These are phyloP conservation scores for Fonsecaea nubica DNA, from an alignment of 2,329 filamentous ascomycete genomes.

Conservation along the genomic window DNA sequence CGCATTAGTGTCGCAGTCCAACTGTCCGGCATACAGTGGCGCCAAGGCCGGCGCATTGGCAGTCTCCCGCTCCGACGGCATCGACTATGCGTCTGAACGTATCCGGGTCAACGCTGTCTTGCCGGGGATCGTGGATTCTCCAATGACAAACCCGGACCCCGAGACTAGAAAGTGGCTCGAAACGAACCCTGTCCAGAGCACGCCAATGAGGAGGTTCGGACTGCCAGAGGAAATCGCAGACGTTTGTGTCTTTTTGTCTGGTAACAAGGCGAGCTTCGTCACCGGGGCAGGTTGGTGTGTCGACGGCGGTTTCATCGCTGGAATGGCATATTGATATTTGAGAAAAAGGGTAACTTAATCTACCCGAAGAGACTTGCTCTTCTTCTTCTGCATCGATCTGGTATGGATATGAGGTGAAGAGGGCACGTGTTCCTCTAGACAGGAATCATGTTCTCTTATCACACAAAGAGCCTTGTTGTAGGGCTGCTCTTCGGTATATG, in stretches of 20 bases:
- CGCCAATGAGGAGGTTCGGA: slow-evolving; percentile 45
- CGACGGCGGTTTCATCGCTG: slow-evolving; percentile 23
- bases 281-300: slow-evolving; percentile 27
- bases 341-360: background rate
- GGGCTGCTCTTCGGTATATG: too few species aligned
- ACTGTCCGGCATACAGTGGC: slow-evolving; percentile 50
- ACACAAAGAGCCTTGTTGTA: too few species aligned
- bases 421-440: background rate
- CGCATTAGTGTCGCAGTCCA: slow-evolving; percentile 48
- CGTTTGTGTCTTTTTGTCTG: slow-evolving; percentile 54
- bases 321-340: slow-evolving; percentile 10
- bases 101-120: slow-evolving; percentile 50
- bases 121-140: slow-evolving; percentile 56
- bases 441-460: background rate
- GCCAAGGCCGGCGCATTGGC: slow-evolving; percentile 55
- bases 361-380: too few species aligned
- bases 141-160: slow-evolving; percentile 47
- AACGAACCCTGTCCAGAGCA: slow-evolving; percentile 18
- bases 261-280: slow-evolving; percentile 28
- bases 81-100: slow-evolving; percentile 43
- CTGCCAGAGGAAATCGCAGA: slow-evolving; percentile 74
- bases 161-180: slow-evolving; percentile 23
- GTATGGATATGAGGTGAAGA: background rate
- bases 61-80: slow-evolving; percentile 50
- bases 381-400: background rate